These are phyloP conservation scores for Colletotrichum chrysophilum DNA, from an alignment of 2,329 filamentous ascomycete species.

Conservation along the genomic window DNA sequence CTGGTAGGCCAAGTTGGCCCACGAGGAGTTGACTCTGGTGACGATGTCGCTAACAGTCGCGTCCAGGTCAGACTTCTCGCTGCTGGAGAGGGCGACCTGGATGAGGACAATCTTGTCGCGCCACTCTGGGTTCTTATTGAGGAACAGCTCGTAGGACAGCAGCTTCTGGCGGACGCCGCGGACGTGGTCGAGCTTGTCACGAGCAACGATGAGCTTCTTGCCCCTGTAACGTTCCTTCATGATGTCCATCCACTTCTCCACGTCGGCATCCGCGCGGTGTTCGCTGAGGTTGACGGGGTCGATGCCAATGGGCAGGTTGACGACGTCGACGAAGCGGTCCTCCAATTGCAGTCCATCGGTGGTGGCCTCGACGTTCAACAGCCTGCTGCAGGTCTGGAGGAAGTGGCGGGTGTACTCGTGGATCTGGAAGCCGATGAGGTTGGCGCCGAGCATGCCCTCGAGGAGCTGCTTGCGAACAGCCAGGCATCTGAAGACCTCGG, in stretches of 20 bases:
- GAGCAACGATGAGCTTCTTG: slow-evolving; percentile 89
- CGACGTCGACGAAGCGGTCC: slow-evolving; percentile 90
- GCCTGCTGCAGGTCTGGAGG: slow-evolving; percentile 90
- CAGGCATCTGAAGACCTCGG: slow-evolving; percentile 92
- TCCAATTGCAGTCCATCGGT: slow-evolving; percentile 89
- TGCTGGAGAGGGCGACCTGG: slow-evolving; percentile 90
- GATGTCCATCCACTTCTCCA: slow-evolving; percentile 78
- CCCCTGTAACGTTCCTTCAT: slow-evolving; percentile 85
- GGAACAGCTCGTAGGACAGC: slow-evolving; percentile 88
- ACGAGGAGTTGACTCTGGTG: slow-evolving; percentile 89
- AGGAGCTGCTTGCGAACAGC: slow-evolving; percentile 86
- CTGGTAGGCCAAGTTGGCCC: slow-evolving; percentile 90
- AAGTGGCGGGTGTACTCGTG: slow-evolving; percentile 94
- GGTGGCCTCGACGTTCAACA: slow-evolving; percentile 89
- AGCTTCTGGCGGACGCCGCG: slow-evolving; percentile 94
- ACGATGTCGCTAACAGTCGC: slow-evolving; percentile 92
- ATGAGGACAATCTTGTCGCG: slow-evolving; percentile 87
- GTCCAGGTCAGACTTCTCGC: slow-evolving; percentile 86
- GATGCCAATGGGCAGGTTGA: slow-evolving; percentile 87
- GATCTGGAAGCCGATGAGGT: slow-evolving; percentile 92
- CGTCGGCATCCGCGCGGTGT: slow-evolving; percentile 74
- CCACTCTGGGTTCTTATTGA: slow-evolving; percentile 93
- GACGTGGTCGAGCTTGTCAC: slow-evolving; percentile 93
- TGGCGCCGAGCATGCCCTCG: slow-evolving; percentile 91
- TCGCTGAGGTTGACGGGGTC: slow-evolving; percentile 78